Evolutionary conservation across 495 filamentous ascomycete genomes (phyloP).

Genomic region (Trichoderma orchidacearum): DNA sequence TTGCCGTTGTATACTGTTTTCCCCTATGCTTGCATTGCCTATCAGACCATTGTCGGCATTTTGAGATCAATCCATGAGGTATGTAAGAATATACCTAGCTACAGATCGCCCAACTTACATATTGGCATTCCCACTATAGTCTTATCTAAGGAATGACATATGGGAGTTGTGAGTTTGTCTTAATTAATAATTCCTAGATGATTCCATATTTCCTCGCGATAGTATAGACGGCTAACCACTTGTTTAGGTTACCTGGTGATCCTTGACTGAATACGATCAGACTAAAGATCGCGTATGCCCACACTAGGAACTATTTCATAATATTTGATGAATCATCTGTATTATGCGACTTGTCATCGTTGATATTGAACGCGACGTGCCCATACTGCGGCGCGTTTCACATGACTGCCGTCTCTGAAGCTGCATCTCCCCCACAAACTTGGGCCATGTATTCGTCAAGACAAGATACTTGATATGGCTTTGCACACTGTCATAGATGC

Average conservation of each 20-base stretch:
- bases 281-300: no score
- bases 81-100: no score
- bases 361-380: not conserved
- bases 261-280: no score
- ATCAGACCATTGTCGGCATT: not conserved
- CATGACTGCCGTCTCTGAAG: not conserved
- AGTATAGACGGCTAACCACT: no score
- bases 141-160: not conserved
- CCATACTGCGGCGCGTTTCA: not conserved
- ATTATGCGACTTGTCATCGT: not conserved
- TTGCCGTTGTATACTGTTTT: not conserved
- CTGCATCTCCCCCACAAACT: conserved; percentile 1
- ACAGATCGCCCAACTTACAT: not conserved
- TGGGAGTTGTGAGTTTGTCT: not conserved
- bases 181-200: not conserved
- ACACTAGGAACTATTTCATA: no score
- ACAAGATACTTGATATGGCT: conserved; percentile 2
- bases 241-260: no score
- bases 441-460: conserved; percentile 3
- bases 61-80: no score
- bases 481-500: not conserved
- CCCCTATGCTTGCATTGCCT: not conserved
- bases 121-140: not conserved
- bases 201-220: no score
- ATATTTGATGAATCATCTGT: not conserved